A percentile compares a stretch with the other conserved stretches of the same genome.
Evolutionary conservation across 2,329 filamentous ascomycete species (phyloP).

Genomic region (Coniochaeta ligniaria): DNA sequence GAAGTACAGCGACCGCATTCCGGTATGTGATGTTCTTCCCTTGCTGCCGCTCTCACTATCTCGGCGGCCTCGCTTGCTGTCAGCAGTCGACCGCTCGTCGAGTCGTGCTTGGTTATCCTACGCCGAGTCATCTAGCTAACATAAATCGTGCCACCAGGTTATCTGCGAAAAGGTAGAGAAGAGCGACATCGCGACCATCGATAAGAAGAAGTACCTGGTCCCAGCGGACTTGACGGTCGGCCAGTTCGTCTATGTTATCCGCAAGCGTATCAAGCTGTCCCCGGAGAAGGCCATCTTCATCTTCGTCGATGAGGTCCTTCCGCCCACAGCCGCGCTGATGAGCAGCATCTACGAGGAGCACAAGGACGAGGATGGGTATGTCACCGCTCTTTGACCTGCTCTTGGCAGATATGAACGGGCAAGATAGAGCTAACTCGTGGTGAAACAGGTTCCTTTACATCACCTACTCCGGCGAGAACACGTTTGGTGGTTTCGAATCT

Average conservation of each 20-base stretch:
- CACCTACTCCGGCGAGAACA: constrained; percentile 99
- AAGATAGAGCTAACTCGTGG: constrained; percentile 5
- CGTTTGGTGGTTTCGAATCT: constrained; percentile 61
- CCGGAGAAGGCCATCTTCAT: constrained; percentile 99
- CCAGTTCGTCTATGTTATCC: constrained; percentile 98
- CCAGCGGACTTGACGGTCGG: constrained; percentile 96
- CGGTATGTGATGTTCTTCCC: constrained; percentile 53
- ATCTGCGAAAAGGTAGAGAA: constrained; percentile 99
- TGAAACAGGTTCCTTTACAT: constrained; percentile 84
- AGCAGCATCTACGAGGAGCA: constrained; percentile 99
- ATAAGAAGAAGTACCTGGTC: constrained; percentile 99
- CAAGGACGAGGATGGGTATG: constrained; percentile 72
- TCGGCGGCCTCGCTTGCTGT: neutral
- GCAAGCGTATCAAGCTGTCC: constrained; percentile 98
- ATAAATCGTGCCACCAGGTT: constrained; percentile 49
- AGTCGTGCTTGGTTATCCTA: neutral
- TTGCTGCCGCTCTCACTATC: constrained; percentile 4
- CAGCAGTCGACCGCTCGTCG: neutral
- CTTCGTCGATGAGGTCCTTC: constrained; percentile 97
- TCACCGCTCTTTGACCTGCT: constrained; percentile 5
- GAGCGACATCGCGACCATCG: constrained; percentile 97
- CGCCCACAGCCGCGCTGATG: constrained; percentile 95
- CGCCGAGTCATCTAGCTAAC: constrained; percentile 12
- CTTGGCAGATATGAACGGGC: neutral
- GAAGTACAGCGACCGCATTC: constrained; percentile 98